Conservation (phyloP, 805 yeast species). For the Kockiozyma suomiensis region DNA sequence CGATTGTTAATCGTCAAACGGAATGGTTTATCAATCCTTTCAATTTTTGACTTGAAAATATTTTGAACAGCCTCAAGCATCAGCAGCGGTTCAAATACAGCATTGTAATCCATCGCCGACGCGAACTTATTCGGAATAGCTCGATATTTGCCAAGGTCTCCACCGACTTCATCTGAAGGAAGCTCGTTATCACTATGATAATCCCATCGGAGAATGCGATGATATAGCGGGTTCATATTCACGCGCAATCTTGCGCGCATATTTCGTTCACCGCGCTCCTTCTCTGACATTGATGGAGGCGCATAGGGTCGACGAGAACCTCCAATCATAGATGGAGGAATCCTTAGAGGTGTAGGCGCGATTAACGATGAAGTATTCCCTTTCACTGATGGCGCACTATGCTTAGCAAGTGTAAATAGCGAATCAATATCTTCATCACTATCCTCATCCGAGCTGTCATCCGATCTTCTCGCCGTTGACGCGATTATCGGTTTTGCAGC, state of each 20-base stretch:
- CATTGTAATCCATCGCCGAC: constrained; percentile 65
- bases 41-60: constrained; percentile 69
- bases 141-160: constrained; percentile 44
- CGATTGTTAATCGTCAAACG: constrained; percentile 74
- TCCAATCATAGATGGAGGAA: constrained; percentile 10
- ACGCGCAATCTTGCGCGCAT: constrained; percentile 81
- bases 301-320: constrained; percentile 9
- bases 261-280: constrained; percentile 65
- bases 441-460: constrained; percentile 47
- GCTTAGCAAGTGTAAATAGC: constrained; percentile 42
- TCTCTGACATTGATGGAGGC: constrained; percentile 44
- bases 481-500: constrained; percentile 34
- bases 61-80: constrained; percentile 94
- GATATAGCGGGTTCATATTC: constrained; percentile 73
- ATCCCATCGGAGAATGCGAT: constrained; percentile 73
- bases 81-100: constrained; percentile 74
- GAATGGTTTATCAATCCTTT: constrained; percentile 63
- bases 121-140: constrained; percentile 59
- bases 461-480: constrained; percentile 33
- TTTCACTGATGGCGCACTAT: constrained; percentile 36
- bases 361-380: constrained; percentile 25
- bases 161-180: constrained; percentile 55
- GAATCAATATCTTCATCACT: constrained; percentile 43
- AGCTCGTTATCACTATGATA: constrained; percentile 57
- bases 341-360: constrained; percentile 27